phyloP scores from a whole-genome alignment of 176 grass and related monocot species.

The Areca catechu region DNA sequence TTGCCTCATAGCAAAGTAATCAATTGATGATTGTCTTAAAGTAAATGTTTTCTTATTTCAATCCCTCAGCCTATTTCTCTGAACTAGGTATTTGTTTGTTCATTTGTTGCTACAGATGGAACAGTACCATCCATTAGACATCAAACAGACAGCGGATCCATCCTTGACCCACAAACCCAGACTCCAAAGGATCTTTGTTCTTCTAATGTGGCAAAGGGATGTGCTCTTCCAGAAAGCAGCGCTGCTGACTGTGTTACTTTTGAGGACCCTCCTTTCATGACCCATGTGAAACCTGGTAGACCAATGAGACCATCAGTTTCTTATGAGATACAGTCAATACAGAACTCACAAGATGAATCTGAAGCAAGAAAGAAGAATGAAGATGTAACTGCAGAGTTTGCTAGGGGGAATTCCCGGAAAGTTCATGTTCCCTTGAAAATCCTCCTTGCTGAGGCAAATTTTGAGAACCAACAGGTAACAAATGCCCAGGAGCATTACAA shows the following conservation, averaged over 20 bases:
- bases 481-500: conserved; percentile 25
- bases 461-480: conserved; percentile 41
- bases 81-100: not conserved
- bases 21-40: too few relatives aligned
- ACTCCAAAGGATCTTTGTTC: conserved; percentile 15
- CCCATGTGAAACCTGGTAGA: conserved; percentile 1
- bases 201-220: conserved; percentile 2
- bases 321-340: conserved; percentile 12
- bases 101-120: not conserved
- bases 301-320: not conserved
- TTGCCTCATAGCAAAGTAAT: too few relatives aligned
- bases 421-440: conserved; percentile 38
- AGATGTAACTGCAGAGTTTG: conserved; percentile 8
- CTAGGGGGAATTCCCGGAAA: conserved; percentile 27
- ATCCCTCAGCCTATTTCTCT: not conserved
- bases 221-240: conserved; percentile 5
- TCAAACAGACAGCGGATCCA: conserved; percentile 5
- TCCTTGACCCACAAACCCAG: conserved; percentile 12
- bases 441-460: conserved; percentile 44
- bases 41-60: too few relatives aligned
- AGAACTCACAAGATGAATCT: conserved; percentile 3
- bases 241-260: not conserved
- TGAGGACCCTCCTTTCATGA: conserved; percentile 4
- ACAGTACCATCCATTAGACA: conserved; percentile 7
- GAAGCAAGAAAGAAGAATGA: conserved; percentile 19